Conservation (phyloP, 1,284 basidiomycete genomes). For the Ceratobasidium sp. region DNA sequence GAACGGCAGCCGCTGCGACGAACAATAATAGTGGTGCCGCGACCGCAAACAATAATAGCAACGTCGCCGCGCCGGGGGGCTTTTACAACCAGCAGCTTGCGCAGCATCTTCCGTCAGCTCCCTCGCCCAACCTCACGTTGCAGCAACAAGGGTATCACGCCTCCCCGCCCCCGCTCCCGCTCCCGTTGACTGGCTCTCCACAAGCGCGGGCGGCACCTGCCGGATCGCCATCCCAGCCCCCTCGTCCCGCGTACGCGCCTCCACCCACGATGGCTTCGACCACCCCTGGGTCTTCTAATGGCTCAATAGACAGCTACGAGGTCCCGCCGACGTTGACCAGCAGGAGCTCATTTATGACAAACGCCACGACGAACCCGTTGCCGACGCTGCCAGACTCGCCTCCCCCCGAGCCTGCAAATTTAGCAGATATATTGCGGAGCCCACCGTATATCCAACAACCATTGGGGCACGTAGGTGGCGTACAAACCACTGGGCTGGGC, state of each 20-base stretch:
- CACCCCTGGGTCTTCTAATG: not conserved
- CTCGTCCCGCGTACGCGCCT: conserved; percentile 19
- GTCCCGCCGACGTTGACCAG: not conserved
- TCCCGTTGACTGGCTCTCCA: conserved; percentile 22
- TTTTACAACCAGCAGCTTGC: conserved; percentile 26
- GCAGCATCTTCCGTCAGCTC: conserved; percentile 9
- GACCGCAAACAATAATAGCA: conserved; percentile 8
- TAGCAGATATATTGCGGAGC: conserved; percentile 4
- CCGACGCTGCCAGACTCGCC: conserved; percentile 33
- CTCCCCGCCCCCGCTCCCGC: conserved; percentile 16
- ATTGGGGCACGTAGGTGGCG: not conserved
- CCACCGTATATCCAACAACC: conserved; percentile 12
- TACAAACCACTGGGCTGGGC: conserved; percentile 5
- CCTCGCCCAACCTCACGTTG: conserved; percentile 9
- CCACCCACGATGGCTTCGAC: conserved; percentile 20
- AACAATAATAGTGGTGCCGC: not conserved
- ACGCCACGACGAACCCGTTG: conserved; percentile 5
- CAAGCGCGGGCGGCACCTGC: conserved; percentile 11
- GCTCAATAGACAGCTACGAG: conserved; percentile 9
- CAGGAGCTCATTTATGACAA: conserved; percentile 12
- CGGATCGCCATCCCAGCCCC: conserved; percentile 25
- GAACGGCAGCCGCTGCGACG: not conserved
- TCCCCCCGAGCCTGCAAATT: conserved; percentile 1
- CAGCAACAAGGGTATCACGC: conserved; percentile 16
- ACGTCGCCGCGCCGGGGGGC: not conserved